A percentile compares a stretch with the other conserved stretches of the same genome.
These are phyloP conservation scores for Spiromastix sp. DNA, from an alignment of 2,329 filamentous ascomycete genomes.

Conservation along the genomic window DNA sequence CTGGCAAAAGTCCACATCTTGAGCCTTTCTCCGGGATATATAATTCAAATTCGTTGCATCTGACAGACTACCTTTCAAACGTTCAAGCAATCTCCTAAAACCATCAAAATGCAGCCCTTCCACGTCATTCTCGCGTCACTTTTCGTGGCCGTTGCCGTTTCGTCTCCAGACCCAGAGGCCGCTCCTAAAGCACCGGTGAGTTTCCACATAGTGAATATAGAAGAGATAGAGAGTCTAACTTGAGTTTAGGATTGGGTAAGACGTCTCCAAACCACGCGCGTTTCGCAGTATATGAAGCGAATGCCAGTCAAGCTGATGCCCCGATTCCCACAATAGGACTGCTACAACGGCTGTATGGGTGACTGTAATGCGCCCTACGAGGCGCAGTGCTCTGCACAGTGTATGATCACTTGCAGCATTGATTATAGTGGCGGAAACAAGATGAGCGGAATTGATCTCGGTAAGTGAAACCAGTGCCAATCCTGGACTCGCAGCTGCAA, in stretches of 20 bases:
- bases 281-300: neutral
- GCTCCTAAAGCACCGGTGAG: neutral
- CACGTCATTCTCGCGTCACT: neutral
- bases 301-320: slow-evolving; percentile 1
- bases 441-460: neutral
- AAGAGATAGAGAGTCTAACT: neutral
- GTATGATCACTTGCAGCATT: neutral
- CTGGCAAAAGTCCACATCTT: neutral
- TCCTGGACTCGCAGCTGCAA: no score
- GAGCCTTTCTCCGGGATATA: neutral
- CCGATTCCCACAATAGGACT: slow-evolving; percentile 1
- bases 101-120: slow-evolving; percentile 1
- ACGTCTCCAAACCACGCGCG: neutral
- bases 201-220: neutral
- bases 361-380: neutral
- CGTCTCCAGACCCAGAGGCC: neutral
- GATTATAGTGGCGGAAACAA: neutral
- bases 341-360: neutral
- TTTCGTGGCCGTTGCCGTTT: slow-evolving; percentile 1
- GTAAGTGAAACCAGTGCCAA: slow-evolving; percentile 3
- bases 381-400: neutral
- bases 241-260: slow-evolving; percentile 2
- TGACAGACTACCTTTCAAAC: neutral
- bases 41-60: neutral
- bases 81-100: neutral